Conservation (phyloP, 163 green algal genomes). For the Scenedesmus sp. region DNA sequence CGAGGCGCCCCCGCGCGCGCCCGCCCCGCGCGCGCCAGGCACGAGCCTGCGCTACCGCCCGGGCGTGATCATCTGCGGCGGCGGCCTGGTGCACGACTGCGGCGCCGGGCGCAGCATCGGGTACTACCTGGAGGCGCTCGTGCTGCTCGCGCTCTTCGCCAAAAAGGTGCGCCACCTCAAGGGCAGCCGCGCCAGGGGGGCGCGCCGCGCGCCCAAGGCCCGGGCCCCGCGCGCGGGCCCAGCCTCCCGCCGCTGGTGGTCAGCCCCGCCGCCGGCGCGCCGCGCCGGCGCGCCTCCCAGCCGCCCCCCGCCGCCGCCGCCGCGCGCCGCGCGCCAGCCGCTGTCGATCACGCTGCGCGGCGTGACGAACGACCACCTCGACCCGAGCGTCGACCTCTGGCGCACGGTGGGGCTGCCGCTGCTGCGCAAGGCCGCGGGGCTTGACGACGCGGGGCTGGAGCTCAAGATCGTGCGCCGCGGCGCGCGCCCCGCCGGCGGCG, state of each 20-base stretch:
- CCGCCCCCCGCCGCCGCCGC: too few species aligned
- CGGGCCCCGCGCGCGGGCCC: too few species aligned
- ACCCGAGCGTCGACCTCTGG: conserved; percentile 90
- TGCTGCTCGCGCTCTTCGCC: conserved; percentile 90
- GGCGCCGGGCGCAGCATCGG: conserved; percentile 83
- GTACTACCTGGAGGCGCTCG: conserved; percentile 96
- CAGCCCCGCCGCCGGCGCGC: too few species aligned
- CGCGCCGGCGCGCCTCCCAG: too few species aligned
- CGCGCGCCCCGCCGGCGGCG: conserved; percentile 60
- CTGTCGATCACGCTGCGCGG: conserved; percentile 89
- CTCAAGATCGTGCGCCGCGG: conserved; percentile 60
- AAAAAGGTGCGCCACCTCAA: conserved; percentile 78
- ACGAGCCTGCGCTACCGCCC: conserved; percentile 93
- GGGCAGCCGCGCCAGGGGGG: neutral
- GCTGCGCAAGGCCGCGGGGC: conserved; percentile 71
- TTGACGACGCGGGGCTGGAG: conserved; percentile 67
- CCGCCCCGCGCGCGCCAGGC: conserved; percentile 68
- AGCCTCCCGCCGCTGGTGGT: too few species aligned
- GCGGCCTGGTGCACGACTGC: conserved; percentile 90
- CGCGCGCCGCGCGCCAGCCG: conserved; percentile 58
- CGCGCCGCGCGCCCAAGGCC: too few species aligned
- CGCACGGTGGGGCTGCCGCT: conserved; percentile 93
- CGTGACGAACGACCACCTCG: conserved; percentile 91
- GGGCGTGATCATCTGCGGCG: conserved; percentile 86
- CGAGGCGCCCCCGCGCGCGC: too few species aligned